Evolutionary conservation across 768 basidiomycete species (phyloP).

Genomic region (Psilocybe subaeruginosa): DNA sequence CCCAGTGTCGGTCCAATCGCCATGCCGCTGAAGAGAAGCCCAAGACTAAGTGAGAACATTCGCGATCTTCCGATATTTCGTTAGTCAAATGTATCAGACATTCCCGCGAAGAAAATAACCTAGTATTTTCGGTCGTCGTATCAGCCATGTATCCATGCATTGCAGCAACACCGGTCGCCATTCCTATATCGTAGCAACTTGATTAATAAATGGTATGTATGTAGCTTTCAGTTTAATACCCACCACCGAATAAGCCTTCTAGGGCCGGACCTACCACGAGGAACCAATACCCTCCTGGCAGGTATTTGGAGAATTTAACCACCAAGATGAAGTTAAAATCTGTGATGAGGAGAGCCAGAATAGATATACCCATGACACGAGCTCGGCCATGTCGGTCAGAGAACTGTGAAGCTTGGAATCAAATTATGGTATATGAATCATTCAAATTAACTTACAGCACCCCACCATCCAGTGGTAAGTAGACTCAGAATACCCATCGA

Average conservation of each 20-base stretch:
- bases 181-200: slow-evolving; percentile 39
- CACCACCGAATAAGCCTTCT: slow-evolving; percentile 77
- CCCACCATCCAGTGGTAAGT: slow-evolving; percentile 87
- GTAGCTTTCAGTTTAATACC: slow-evolving; percentile 17
- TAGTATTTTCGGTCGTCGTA: slow-evolving; percentile 53
- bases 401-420: slow-evolving; percentile 44
- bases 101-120: slow-evolving; percentile 37
- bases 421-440: not conserved
- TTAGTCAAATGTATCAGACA: not conserved
- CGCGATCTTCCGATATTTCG: slow-evolving; percentile 48
- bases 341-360: slow-evolving; percentile 60
- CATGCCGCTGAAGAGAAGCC: slow-evolving; percentile 74
- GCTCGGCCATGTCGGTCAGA: slow-evolving; percentile 82
- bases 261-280: slow-evolving; percentile 64
- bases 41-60: slow-evolving; percentile 65
- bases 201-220: not conserved
- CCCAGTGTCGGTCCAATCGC: slow-evolving; percentile 79
- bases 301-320: slow-evolving; percentile 51
- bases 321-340: slow-evolving; percentile 74
- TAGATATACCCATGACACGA: slow-evolving; percentile 59
- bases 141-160: slow-evolving; percentile 74
- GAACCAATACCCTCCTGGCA: slow-evolving; percentile 87
- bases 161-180: slow-evolving; percentile 51
- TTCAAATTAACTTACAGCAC: slow-evolving; percentile 53
- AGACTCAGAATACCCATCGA: slow-evolving; percentile 75